Base-by-base conservation (phyloP, 176 grass and related monocot species). In the Oryza glumipatula region DNA sequence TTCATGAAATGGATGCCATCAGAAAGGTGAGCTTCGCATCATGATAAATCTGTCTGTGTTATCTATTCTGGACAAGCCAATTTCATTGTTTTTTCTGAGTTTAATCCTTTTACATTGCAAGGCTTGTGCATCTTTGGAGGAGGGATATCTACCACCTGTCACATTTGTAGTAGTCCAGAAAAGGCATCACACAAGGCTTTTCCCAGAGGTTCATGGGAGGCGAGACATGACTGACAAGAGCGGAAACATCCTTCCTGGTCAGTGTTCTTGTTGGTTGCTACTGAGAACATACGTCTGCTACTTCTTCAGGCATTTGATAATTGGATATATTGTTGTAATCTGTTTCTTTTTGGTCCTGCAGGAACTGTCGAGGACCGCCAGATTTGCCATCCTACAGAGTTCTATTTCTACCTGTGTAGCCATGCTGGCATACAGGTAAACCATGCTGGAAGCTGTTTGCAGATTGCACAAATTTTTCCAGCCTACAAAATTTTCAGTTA, bases 101-200 rank as follows among this genome's bases (percentile, higher is more conserved):
- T 22, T 22, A 21, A 61, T 61, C 35, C 35, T 48, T 79, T 73
- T 64, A 9, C 56, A 6, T 63, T 72, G 77, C 70, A 77, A 98
- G 96, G 95, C 93, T 26, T 93, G 95, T 61, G 91, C 85, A 11
- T 95, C 93, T 16, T 32, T 98, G 33, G 47, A 95, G 80, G 93
- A 82, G 11, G 89, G 74, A 10, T 95, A 95, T 45, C 76, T 86
- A 22, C 93, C 93, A 36, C 91, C 74, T 61, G 82, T 95, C 38
- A 98, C 95, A 0, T 95, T 93, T 51, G 91, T 98, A 41, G 91
- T 98, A 33, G 95, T 98, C 22, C 93, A 98, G 76, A 98, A 98
- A 80, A 86, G 91, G 39, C 92, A 98, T 65, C 92, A 95, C 47
- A 95, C 92, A 5, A 92, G 95, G 65, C 56, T 98, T 17, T 98